phyloP scores from a whole-genome alignment of 108 stramenopile species.

The Nitzschia sp. region DNA sequence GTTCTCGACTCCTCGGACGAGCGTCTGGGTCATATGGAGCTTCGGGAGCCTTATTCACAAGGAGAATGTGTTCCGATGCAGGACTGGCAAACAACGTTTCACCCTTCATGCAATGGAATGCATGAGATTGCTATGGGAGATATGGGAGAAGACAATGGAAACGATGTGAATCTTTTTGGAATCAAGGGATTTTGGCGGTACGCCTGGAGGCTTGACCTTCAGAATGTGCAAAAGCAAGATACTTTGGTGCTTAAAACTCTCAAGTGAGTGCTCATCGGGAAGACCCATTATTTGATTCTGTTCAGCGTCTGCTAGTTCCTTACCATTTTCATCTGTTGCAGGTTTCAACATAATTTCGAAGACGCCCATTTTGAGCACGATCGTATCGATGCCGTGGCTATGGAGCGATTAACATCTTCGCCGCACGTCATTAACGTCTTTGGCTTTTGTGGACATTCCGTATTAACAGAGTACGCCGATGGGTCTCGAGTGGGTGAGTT shows the following conservation, averaged over 20 bases:
- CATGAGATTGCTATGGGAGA: slow-evolving; percentile 46
- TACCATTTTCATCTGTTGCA: slow-evolving; percentile 10
- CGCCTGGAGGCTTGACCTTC: slow-evolving; percentile 63
- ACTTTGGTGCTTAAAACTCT: slow-evolving; percentile 60
- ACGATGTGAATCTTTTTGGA: slow-evolving; percentile 55
- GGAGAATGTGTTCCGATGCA: slow-evolving; percentile 81
- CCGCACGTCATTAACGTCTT: slow-evolving; percentile 75
- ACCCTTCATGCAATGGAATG: slow-evolving; percentile 69
- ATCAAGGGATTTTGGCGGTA: slow-evolving; percentile 73
- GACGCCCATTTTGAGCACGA: slow-evolving; percentile 83
- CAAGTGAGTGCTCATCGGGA: slow-evolving; percentile 43
- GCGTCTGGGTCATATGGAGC: slow-evolving; percentile 51
- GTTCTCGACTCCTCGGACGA: slow-evolving; percentile 59
- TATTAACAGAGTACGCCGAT: slow-evolving; percentile 74
- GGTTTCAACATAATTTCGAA: slow-evolving; percentile 74
- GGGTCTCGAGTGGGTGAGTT: slow-evolving; percentile 56
- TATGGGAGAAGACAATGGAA: slow-evolving; percentile 28
- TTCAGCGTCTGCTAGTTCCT: no score
- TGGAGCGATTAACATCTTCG: slow-evolving; percentile 76
- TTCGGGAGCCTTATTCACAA: slow-evolving; percentile 40
- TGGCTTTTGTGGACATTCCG: slow-evolving; percentile 74
- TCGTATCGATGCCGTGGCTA: slow-evolving; percentile 74
- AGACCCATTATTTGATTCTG: no score
- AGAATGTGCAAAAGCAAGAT: slow-evolving; percentile 30
- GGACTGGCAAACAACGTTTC: slow-evolving; percentile 76